Evolutionary conservation across 73 alveolate genomes (phyloP).

Genomic region (Uronychia setigera): DNA sequence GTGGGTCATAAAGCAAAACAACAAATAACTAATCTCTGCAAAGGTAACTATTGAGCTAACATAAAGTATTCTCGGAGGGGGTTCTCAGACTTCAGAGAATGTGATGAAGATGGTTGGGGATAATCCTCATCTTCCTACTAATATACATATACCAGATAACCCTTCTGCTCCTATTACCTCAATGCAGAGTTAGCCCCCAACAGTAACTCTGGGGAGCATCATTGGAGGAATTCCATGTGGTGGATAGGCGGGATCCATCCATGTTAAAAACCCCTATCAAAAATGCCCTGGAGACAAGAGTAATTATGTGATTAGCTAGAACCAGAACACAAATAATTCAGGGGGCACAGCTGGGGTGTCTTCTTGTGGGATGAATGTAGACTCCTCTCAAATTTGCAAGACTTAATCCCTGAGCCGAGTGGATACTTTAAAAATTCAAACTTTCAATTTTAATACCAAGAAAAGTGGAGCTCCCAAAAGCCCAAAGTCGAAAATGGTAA

Average conservation of each 20-base stretch:
- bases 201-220: not conserved
- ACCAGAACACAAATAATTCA: too few relatives aligned
- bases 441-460: not conserved
- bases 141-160: too few relatives aligned
- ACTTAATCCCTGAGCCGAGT: not conserved
- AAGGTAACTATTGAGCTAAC: too few relatives aligned
- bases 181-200: too few relatives aligned
- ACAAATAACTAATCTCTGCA: not conserved
- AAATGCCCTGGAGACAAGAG: too few relatives aligned
- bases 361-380: not conserved
- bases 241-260: not conserved
- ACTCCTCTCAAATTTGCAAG: not conserved
- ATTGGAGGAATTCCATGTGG: not conserved
- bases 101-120: not conserved
- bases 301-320: too few relatives aligned
- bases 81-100: not conserved
- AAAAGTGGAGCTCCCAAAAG: not conserved
- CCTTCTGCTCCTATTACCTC: too few relatives aligned
- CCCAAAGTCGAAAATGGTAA: not conserved
- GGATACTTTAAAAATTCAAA: not conserved
- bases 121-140: too few relatives aligned
- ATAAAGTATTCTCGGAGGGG: too few relatives aligned
- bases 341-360: too few relatives aligned
- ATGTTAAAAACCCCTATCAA: not conserved
- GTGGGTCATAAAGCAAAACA: not conserved